Base-by-base conservation (phyloP, 331 rosid genomes). In the Arachis monticola region DNA sequence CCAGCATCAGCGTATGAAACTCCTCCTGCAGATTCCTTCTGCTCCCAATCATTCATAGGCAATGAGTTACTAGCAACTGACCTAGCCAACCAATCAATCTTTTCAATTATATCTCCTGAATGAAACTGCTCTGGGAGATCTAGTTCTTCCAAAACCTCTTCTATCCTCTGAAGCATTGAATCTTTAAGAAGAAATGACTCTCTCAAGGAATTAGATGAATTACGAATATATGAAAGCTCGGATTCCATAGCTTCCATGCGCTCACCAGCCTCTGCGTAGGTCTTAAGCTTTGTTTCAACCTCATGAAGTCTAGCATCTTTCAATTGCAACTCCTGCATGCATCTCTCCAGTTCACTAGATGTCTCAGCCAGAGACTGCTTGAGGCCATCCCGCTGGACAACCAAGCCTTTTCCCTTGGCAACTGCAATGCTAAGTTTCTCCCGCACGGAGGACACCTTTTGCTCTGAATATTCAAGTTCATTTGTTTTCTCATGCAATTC, bases 101-200 rank as follows among this genome's bases (percentile, higher is more conserved):
- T 95, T 66, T 87, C 98, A 84, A 95, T 89, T 74, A 84, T 88
- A 81, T 95, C 96, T 70, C 88, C 81, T 8, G 99, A 86, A 88
- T 95, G 98, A 86, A 95, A 95, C 80, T 90, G 95, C 86, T 95
- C 99, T 8, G 99, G 97, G 73, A 95, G 90, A 85, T 95, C 99
- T 40, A 92, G 84, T 79, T 90, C 98, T 80, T 95, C 99, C 73
- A 95, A 77, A 77, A 92, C 85, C 88, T 95, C 99, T 83, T 95
- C 99, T 83, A 95, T 92, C 81, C 97, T 87, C 90, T 95, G 99
- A 78, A 95, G 98, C 69, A 83, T 85, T 64, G 99, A 95, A 85
- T 95, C 99, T 81, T 95, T 95, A 48, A 87, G 96, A 80, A 95
- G 98, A 83, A 95, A 95, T 6, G 99, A 95, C 90, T 95, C 99